Percentiles rank a stretch among this genome's conserved stretches.
phyloP scores from a whole-genome alignment of 441 rosid genomes.

The Pelargonium fulgidum region DNA sequence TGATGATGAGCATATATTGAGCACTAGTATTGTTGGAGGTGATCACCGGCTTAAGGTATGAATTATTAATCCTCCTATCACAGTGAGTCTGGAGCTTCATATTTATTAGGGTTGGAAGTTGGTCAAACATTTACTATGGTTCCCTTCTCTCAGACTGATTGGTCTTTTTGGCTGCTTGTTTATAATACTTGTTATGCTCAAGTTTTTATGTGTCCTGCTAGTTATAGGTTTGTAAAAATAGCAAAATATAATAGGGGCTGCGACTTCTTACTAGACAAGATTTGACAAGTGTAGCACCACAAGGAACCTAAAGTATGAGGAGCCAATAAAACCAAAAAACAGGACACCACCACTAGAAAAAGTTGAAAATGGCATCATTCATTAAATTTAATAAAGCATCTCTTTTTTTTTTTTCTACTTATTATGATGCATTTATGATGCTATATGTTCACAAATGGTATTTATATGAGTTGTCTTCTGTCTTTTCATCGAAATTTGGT shows the following conservation, averaged over 20 bases:
- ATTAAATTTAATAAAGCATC: background rate
- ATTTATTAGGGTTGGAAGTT: background rate
- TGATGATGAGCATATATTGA: constrained; percentile 22
- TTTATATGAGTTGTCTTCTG: background rate
- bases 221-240: background rate
- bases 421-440: background rate
- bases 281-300: background rate
- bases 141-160: background rate
- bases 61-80: background rate
- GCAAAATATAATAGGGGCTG: background rate
- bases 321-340: background rate
- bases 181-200: background rate
- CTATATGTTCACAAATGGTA: background rate
- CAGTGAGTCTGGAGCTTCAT: background rate
- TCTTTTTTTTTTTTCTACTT: background rate
- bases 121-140: background rate
- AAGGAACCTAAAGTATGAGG: constrained; percentile 1
- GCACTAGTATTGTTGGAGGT: constrained; percentile 24
- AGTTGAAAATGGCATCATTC: background rate
- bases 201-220: background rate
- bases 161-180: background rate
- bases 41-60: constrained; percentile 25
- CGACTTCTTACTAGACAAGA: background rate
- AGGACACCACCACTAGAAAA: background rate
- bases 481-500: background rate